phyloP scores from a whole-genome alignment of 2,329 filamentous ascomycete species.

The Tolypocladium sp. region DNA sequence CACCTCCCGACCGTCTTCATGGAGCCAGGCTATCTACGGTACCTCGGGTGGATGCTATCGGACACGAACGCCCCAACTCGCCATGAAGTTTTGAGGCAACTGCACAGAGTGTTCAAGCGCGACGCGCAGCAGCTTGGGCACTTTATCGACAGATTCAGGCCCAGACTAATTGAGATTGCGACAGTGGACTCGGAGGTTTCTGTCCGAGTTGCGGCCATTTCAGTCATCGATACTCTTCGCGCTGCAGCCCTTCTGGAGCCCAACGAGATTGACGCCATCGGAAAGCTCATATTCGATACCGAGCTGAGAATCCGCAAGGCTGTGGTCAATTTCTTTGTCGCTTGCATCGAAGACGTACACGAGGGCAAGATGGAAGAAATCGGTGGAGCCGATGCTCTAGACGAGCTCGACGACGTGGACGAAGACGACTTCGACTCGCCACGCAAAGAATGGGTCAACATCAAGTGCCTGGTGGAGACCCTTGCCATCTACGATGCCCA shows the following conservation, averaged over 20 bases:
- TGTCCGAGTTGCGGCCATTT: conserved; percentile 72
- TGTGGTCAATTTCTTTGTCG: conserved; percentile 82
- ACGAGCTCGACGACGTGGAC: conserved; percentile 66
- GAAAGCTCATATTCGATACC: conserved; percentile 79
- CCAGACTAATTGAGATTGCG: conserved; percentile 86
- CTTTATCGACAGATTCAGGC: conserved; percentile 87
- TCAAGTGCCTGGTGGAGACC: conserved; percentile 83
- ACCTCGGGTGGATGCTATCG: conserved; percentile 91
- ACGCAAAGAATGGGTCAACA: conserved; percentile 76
- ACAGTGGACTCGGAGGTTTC: conserved; percentile 72
- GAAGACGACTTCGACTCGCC: conserved; percentile 70
- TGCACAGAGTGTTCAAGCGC: conserved; percentile 70
- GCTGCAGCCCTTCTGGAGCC: conserved; percentile 83
- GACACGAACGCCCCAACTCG: conserved; percentile 68
- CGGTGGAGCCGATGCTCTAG: conserved; percentile 66
- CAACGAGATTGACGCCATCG: conserved; percentile 80
- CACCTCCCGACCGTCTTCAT: conserved; percentile 81
- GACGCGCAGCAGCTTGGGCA: conserved; percentile 77
- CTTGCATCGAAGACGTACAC: conserved; percentile 75
- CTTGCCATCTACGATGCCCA: conserved; percentile 73
- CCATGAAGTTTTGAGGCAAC: conserved; percentile 77
- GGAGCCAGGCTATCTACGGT: conserved; percentile 81
- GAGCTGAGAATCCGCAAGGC: conserved; percentile 80
- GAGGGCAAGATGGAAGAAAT: conserved; percentile 75
- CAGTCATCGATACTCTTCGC: conserved; percentile 73